Conservation (phyloP, 2,329 filamentous ascomycete species). For the Cercospora zeae-maydis region DNA sequence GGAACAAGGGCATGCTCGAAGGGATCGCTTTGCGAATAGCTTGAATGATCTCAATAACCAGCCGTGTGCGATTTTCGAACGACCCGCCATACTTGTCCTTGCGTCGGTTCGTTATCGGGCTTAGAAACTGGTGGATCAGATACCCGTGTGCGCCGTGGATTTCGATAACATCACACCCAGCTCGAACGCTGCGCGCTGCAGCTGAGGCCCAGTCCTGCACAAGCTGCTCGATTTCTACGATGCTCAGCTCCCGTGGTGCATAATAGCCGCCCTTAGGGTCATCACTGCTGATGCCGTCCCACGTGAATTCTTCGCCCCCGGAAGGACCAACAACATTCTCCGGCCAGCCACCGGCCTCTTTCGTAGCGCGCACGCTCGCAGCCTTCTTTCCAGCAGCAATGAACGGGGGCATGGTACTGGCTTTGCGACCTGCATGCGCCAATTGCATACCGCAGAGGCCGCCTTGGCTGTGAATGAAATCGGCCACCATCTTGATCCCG, state of each 20-base stretch:
- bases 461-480: slow-evolving; percentile 74
- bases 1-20: slow-evolving; percentile 64
- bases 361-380: slow-evolving; percentile 51
- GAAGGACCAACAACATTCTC: slow-evolving; percentile 55
- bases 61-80: slow-evolving; percentile 66
- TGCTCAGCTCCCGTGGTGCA: slow-evolving; percentile 52
- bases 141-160: slow-evolving; percentile 80
- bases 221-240: slow-evolving; percentile 62
- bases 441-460: slow-evolving; percentile 76
- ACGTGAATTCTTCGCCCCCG: slow-evolving; percentile 41
- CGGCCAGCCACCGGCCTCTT: slow-evolving; percentile 51
- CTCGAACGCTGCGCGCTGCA: slow-evolving; percentile 51
- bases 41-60: slow-evolving; percentile 62
- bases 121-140: slow-evolving; percentile 66
- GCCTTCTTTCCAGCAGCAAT: slow-evolving; percentile 40
- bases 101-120: slow-evolving; percentile 64
- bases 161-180: slow-evolving; percentile 74
- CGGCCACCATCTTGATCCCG: slow-evolving; percentile 65
- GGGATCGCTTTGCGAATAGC: slow-evolving; percentile 56
- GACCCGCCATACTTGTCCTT: slow-evolving; percentile 64
- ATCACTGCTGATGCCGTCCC: slow-evolving; percentile 36
- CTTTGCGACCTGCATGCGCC: slow-evolving; percentile 69
- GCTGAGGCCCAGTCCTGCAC: slow-evolving; percentile 62
- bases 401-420: slow-evolving; percentile 60
- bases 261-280: slow-evolving; percentile 37